A percentile compares a stretch with the other conserved stretches of the same genome.
phyloP scores from a whole-genome alignment of 306 rosid genomes.

The Cotoneaster glaucophyllus region DNA sequence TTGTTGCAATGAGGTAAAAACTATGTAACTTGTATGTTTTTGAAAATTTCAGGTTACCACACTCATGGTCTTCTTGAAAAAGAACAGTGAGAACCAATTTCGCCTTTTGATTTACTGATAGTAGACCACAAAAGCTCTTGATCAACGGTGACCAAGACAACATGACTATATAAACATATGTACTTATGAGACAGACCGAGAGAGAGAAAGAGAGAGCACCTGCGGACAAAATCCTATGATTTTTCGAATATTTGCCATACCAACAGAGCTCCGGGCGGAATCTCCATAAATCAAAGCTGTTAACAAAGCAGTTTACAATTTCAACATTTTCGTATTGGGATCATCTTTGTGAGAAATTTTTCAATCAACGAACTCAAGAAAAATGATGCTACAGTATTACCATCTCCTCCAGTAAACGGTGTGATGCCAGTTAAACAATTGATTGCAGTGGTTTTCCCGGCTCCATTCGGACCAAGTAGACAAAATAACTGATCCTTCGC shows the following conservation, averaged over 20 bases:
- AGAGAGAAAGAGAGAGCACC: constrained; percentile 41
- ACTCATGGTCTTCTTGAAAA: not conserved
- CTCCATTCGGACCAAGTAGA: constrained; percentile 92
- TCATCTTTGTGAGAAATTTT: not conserved
- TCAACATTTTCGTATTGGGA: not conserved
- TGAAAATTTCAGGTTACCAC: no score
- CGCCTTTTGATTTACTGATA: no score
- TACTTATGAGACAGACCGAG: not conserved
- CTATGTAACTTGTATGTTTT: not conserved
- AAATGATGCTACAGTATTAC: constrained; percentile 24
- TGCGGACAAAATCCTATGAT: constrained; percentile 88
- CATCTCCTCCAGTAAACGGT: constrained; percentile 81
- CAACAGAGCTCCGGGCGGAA: constrained; percentile 58
- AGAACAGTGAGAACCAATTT: not conserved
- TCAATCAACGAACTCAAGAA: not conserved
- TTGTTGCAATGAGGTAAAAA: not conserved
- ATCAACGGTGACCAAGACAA: no score
- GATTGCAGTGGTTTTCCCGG: constrained; percentile 89
- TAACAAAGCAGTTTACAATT: constrained; percentile 11
- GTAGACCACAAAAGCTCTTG: no score
- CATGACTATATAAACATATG: no score
- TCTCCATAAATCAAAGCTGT: constrained; percentile 75
- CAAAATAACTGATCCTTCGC: constrained; percentile 81
- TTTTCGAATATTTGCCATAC: constrained; percentile 73
- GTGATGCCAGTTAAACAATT: constrained; percentile 85